These are phyloP conservation scores for Brassica balearica DNA, from an alignment of 441 rosid genomes.

Conservation along the genomic window DNA sequence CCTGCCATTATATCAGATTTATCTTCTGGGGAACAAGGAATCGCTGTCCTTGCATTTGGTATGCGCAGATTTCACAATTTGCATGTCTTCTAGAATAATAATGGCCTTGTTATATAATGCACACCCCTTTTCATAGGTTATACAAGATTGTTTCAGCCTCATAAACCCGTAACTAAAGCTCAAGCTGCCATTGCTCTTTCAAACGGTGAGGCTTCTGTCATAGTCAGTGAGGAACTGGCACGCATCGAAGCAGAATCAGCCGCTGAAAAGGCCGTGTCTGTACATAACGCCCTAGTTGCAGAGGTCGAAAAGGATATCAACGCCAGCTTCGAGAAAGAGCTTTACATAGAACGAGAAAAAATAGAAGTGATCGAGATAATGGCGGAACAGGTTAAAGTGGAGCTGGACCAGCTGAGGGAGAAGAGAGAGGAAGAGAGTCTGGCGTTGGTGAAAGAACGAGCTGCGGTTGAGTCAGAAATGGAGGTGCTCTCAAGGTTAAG, in stretches of 20 bases:
- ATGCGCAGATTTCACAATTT: conserved; percentile 37
- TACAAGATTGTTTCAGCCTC: conserved; percentile 94
- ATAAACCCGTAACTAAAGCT: conserved; percentile 93
- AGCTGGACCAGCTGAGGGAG: conserved; percentile 74
- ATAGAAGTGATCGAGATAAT: conserved; percentile 79
- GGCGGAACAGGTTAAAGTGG: conserved; percentile 84
- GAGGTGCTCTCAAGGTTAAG: conserved; percentile 79
- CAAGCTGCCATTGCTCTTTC: conserved; percentile 97
- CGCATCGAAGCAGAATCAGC: conserved; percentile 97
- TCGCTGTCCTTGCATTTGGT: conserved; percentile 94
- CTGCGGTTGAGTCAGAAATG: conserved; percentile 87
- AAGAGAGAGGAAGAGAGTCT: conserved; percentile 78
- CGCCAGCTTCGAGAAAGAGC: conserved; percentile 86
- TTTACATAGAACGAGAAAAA: conserved; percentile 78
- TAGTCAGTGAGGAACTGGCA: conserved; percentile 86
- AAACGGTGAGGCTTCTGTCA: conserved; percentile 82
- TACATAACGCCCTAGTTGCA: conserved; percentile 88
- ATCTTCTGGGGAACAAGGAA: conserved; percentile 88
- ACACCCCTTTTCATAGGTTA: conserved; percentile 56
- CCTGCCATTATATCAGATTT: conserved; percentile 91
- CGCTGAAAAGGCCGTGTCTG: conserved; percentile 93
- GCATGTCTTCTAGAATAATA: conserved; percentile 34
- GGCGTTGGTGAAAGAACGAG: conserved; percentile 76
- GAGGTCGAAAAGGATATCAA: conserved; percentile 88
- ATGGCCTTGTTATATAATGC: conserved; percentile 27